Evolutionary conservation across 306 rosid genomes (phyloP).

Genomic region (Morella rubra): DNA sequence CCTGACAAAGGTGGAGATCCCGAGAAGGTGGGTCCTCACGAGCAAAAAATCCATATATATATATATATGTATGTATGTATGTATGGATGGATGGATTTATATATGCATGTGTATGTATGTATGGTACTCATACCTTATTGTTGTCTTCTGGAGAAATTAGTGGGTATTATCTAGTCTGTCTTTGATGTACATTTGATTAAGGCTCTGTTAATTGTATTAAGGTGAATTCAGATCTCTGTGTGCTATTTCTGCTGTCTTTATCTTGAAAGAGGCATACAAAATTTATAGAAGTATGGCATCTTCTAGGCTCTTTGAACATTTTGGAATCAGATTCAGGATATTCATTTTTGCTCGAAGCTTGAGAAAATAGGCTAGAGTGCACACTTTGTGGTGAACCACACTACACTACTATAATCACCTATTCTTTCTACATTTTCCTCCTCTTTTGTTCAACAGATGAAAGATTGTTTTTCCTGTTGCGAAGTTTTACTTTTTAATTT

Average conservation of each 20-base stretch:
- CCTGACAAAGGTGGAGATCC: slow-evolving; percentile 91
- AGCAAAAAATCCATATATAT: neutral
- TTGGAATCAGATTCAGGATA: no score
- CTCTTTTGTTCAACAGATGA: neutral
- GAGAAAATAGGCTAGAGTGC: neutral
- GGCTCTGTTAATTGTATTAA: neutral
- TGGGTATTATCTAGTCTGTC: neutral
- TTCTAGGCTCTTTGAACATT: no score
- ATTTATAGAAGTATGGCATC: no score
- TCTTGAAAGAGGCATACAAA: neutral
- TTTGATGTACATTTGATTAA: neutral
- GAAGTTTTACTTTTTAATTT: no score
- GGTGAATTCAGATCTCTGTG: neutral
- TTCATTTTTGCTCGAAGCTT: neutral
- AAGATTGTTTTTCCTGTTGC: neutral
- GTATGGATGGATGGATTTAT: neutral
- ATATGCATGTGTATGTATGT: neutral
- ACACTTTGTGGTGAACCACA: neutral
- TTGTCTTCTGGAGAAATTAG: neutral
- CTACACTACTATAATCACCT: neutral
- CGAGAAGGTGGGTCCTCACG: slow-evolving; percentile 54
- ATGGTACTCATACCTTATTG: no score
- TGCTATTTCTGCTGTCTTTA: neutral
- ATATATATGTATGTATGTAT: neutral
- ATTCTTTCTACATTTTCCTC: neutral